Evolutionary conservation across 768 basidiomycete genomes (phyloP).

Genomic region (Tulasnella sp.): DNA sequence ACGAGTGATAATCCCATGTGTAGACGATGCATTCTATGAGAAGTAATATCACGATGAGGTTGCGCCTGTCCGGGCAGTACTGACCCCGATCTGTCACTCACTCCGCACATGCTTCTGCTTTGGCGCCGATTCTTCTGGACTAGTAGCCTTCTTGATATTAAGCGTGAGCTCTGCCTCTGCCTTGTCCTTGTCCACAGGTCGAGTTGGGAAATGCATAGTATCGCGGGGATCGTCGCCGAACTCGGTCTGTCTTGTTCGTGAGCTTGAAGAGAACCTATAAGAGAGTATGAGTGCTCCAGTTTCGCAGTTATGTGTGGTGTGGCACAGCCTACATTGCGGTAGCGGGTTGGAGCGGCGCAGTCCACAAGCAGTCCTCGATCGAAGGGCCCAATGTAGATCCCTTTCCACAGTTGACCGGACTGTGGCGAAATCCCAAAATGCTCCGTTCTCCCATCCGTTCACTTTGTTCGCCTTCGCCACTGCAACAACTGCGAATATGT

Average conservation of each 20-base stretch:
- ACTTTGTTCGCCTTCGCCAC: not conserved
- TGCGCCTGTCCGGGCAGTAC: not conserved
- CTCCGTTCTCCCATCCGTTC: not conserved
- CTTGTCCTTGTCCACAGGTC: conserved; percentile 98
- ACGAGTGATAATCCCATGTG: conserved; percentile 98
- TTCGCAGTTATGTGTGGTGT: not conserved
- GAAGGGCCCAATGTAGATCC: not conserved
- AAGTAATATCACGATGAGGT: conserved; percentile 13
- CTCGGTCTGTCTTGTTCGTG: conserved; percentile 7
- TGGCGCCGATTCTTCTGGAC: conserved; percentile 87
- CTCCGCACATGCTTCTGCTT: conserved; percentile 99
- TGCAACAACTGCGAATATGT: not conserved
- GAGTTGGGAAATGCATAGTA: conserved; percentile 82
- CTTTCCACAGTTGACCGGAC: conserved; percentile 4
- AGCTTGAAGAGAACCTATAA: conserved; percentile 8
- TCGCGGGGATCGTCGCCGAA: conserved; percentile 33
- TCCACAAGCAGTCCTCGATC: no score
- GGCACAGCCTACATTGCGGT: not conserved
- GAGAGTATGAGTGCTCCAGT: not conserved
- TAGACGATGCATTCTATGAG: conserved; percentile 88
- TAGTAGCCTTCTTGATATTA: conserved; percentile 98
- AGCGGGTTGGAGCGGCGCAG: not conserved
- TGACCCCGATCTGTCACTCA: conserved; percentile 33
- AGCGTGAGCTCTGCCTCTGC: conserved; percentile 88
- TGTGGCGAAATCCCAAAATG: conserved; percentile 1